phyloP scores from a whole-genome alignment of 2,329 filamentous ascomycete species.

The Fusarium nygamai region DNA sequence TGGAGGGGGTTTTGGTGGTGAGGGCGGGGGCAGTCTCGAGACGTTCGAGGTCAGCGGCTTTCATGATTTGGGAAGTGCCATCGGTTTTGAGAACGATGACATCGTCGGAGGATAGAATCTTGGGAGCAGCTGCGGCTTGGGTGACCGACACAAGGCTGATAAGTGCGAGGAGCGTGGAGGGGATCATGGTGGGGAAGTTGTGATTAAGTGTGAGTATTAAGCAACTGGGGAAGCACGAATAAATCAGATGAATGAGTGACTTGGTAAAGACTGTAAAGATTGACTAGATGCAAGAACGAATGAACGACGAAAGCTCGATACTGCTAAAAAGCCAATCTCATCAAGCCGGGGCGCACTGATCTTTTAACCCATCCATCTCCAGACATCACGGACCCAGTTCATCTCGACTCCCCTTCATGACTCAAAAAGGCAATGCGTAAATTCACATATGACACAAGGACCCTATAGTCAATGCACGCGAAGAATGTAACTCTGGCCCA shows the following conservation, averaged over 20 bases:
- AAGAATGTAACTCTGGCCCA: not conserved
- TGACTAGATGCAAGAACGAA: not conserved
- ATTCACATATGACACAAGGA: not conserved
- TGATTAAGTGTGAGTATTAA: not conserved
- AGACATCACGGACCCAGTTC: not conserved
- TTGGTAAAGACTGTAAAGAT: slow-evolving; percentile 10
- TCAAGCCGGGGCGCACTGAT: not conserved
- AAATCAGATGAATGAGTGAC: no score
- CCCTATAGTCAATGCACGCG: not conserved
- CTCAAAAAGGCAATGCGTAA: slow-evolving; percentile 15
- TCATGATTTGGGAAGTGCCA: slow-evolving; percentile 33
- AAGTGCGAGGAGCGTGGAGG: slow-evolving; percentile 22
- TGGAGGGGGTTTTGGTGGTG: not conserved
- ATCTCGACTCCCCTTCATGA: not conserved
- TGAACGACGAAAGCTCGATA: not conserved
- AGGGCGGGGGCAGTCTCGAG: slow-evolving; percentile 21
- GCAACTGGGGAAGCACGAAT: no score
- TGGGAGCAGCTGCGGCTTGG: slow-evolving; percentile 17
- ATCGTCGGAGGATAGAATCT: slow-evolving; percentile 23
- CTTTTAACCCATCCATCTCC: not conserved
- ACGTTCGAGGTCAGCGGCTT: slow-evolving; percentile 25
- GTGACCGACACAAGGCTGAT: slow-evolving; percentile 29
- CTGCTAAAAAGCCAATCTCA: not conserved
- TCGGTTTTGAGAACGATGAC: slow-evolving; percentile 33
- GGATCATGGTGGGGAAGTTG: slow-evolving; percentile 11